Conservation (phyloP, 352 stramenopile species). For the Aphanomyces invadans region DNA sequence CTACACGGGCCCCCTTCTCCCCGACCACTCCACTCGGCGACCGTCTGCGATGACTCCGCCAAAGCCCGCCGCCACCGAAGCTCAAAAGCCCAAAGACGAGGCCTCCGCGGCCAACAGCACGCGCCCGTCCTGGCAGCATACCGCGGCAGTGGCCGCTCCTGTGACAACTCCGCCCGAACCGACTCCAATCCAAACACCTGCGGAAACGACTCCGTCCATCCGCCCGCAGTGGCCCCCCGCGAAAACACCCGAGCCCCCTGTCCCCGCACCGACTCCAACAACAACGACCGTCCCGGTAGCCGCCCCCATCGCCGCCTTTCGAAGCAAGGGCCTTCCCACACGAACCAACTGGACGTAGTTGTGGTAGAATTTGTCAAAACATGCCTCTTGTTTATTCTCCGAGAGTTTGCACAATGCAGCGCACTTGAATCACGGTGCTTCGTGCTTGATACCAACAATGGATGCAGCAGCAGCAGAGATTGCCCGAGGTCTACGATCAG, state of each 20-base stretch:
- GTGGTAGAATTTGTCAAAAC: too few species aligned
- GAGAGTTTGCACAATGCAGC: too few species aligned
- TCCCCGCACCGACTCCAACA: neutral
- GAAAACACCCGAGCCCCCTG: neutral
- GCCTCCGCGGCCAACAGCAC: neutral
- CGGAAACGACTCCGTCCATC: neutral
- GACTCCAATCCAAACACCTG: neutral
- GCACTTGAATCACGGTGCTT: neutral
- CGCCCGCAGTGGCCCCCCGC: neutral
- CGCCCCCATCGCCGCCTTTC: neutral
- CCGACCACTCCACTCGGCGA: neutral
- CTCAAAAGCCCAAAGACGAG: neutral
- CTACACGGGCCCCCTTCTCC: constrained; percentile 44
- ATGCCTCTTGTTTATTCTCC: too few species aligned
- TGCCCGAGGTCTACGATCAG: too few species aligned
- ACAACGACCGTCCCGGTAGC: neutral
- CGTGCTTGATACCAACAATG: too few species aligned
- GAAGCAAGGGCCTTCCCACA: constrained; percentile 6
- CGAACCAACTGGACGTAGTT: constrained; percentile 21
- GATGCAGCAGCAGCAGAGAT: too few species aligned
- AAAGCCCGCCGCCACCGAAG: neutral
- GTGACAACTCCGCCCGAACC: neutral
- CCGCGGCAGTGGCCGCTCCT: neutral
- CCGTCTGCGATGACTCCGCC: neutral
- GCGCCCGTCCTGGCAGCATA: neutral